Conservation (phyloP, 441 rosid species). For the Capsella rubella region DNA sequence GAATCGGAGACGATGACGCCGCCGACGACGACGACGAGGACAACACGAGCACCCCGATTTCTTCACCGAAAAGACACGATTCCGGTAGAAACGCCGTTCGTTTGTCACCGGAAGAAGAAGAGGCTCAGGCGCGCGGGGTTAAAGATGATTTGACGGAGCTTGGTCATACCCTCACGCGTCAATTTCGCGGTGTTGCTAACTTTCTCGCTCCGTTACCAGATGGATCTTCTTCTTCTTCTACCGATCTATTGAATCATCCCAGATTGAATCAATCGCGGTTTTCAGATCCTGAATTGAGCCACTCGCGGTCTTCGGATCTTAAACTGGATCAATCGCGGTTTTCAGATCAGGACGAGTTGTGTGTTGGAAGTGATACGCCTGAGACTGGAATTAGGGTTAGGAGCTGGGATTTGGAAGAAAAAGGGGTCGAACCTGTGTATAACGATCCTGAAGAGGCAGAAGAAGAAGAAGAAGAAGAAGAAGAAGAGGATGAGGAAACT, state of each 20-base stretch:
- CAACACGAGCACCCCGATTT: conserved; percentile 10
- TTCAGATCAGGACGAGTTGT: conserved; percentile 45
- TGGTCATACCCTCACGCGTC: conserved; percentile 60
- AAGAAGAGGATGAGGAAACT: conserved; percentile 33
- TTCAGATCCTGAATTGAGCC: conserved; percentile 45
- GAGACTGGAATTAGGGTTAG: conserved; percentile 25
- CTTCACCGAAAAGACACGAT: conserved; percentile 27
- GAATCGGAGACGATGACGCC: conserved; percentile 47
- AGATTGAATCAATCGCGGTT: conserved; percentile 40
- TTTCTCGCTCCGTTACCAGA: conserved; percentile 62
- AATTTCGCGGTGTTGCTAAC: conserved; percentile 65
- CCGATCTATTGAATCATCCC: conserved; percentile 43
- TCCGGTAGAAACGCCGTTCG: conserved; percentile 10
- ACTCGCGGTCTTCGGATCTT: conserved; percentile 44
- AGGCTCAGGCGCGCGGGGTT: conserved; percentile 59
- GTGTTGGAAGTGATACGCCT: conserved; percentile 29
- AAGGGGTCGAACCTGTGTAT: conserved; percentile 29
- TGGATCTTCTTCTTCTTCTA: conserved; percentile 24
- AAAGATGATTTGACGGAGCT: conserved; percentile 70
- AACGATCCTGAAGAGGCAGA: conserved; percentile 22
- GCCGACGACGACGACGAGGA: conserved; percentile 41
- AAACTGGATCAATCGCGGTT: conserved; percentile 35
- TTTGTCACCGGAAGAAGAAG: conserved; percentile 48
- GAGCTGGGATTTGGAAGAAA: conserved; percentile 43
- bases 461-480: conserved; percentile 30